Percentiles rank a stretch among this genome's conserved stretches.
These are phyloP conservation scores for Moricandia moricandioides DNA, from an alignment of 345 rosid genomes.

Conservation along the genomic window DNA sequence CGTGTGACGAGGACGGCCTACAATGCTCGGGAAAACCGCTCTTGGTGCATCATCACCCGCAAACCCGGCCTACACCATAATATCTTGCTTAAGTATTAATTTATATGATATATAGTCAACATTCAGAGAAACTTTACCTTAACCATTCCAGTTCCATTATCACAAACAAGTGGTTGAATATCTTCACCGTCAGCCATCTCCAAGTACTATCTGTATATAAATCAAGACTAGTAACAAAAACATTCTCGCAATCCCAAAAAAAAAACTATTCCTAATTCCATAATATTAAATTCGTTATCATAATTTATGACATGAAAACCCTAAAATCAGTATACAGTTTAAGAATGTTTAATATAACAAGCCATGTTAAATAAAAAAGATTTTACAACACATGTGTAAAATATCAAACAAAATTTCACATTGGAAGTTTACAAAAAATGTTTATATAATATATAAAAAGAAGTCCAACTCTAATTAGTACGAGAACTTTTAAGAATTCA, in stretches of 20 bases:
- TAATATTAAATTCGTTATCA: not conserved
- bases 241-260: not conserved
- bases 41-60: conserved; percentile 74
- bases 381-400: not conserved
- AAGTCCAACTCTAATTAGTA: no score
- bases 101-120: not conserved
- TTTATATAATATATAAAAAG: no score
- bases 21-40: conserved; percentile 72
- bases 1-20: conserved; percentile 65
- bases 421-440: no score
- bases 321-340: not conserved
- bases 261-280: not conserved
- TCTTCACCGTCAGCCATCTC: conserved; percentile 32
- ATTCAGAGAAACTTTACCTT: conserved; percentile 25
- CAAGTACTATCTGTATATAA: not conserved
- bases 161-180: conserved; percentile 33
- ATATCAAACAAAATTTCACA: no score
- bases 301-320: not conserved
- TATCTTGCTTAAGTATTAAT: not conserved
- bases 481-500: no score
- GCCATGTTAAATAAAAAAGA: not conserved
- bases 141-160: conserved; percentile 39
- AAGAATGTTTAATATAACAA: not conserved
- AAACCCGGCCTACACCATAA: conserved; percentile 55
- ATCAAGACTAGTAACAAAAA: conserved; percentile 16